Evolutionary conservation across 2,329 filamentous ascomycete genomes (phyloP), one percentile per base, ranked within the genome.

Genomic region (Xylaria sp.): DNA sequence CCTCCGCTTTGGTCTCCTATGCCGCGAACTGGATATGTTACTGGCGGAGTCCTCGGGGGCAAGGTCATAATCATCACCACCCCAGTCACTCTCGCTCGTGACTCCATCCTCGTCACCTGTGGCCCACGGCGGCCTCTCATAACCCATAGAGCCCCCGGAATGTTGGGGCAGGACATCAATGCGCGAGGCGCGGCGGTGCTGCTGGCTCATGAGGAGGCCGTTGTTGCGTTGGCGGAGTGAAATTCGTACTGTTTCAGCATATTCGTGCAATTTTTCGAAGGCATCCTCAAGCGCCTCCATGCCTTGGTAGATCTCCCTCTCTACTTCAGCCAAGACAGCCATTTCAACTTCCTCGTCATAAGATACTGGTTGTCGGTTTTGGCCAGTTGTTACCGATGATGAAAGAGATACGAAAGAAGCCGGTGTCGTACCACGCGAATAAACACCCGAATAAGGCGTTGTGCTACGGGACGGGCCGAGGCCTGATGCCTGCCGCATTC

Each of bases 281-380:
- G 94, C 94, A 77, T 97, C 93, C 80, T 98, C 95, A 28, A 98
- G 87, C 0, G 90, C 90, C 81, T 98, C 95, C 95, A 98, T 98
- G 70, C 94, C 93, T 40, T 89, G 87, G 81, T 95, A 97, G 66
- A 98, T 97, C 76, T 97, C 93, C 6, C 94, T 89, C 80, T 98
- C 95, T 46, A 97, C 90, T 80, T 97, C 95, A 7, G 93, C 93
- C 6, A 97, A 86, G 1, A 93, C 92, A 0, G 92, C 92, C 75
- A 97, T 94, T 79, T 97, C 95, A 63, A 93, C 93, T 76, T 98
- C 95, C 79, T 98, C 95, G 77, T 97, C 95, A 67, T 97, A 88
- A 3, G 94, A 94, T 4, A 98, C 94, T 2, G 89, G 84, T 49
- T 87, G 85, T 15, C 86, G 82, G 65, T 79, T 83, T 3, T 81